Conservation (phyloP, 2,329 filamentous ascomycete species). For the Paraconiothyrium brasiliense region DNA sequence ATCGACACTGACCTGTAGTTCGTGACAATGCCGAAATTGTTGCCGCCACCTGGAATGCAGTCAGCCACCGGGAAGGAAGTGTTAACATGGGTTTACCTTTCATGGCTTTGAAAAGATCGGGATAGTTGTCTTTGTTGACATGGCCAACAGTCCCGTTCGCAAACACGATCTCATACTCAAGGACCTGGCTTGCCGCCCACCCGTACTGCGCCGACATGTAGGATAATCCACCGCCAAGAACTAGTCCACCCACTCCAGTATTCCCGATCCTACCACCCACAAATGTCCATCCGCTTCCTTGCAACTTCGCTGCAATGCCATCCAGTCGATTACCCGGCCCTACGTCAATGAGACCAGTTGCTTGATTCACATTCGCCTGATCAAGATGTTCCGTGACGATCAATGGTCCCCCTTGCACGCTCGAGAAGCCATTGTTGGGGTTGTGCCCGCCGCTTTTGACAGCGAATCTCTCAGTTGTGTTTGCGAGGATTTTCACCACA, state of each 20-base stretch:
- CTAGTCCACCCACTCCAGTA: constrained; percentile 58
- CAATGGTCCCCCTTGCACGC: constrained; percentile 55
- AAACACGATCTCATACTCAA: constrained; percentile 59
- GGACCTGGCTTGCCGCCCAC: constrained; percentile 54
- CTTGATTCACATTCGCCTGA: constrained; percentile 36
- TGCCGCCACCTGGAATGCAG: constrained; percentile 35
- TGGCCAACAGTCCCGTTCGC: constrained; percentile 53
- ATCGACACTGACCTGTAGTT: constrained; percentile 7
- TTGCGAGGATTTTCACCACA: constrained; percentile 59
- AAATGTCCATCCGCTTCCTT: constrained; percentile 50
- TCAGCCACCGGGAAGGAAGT: too few relatives aligned
- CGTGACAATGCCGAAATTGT: constrained; percentile 54
- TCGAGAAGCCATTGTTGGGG: constrained; percentile 58
- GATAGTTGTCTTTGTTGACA: constrained; percentile 34
- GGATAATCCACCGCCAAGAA: constrained; percentile 55
- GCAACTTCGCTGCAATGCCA: constrained; percentile 51
- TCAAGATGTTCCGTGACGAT: constrained; percentile 55
- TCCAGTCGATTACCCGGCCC: constrained; percentile 47
- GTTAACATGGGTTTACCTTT: constrained; percentile 25
- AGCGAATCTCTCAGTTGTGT: constrained; percentile 59
- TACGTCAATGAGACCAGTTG: constrained; percentile 38
- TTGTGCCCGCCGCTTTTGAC: constrained; percentile 63
- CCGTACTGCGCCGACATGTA: constrained; percentile 55
- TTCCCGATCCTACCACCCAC: constrained; percentile 59
- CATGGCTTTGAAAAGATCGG: constrained; percentile 50